A percentile compares a stretch with the other conserved stretches of the same genome.
These are phyloP conservation scores for Xylaria sp. DNA, from an alignment of 2,329 filamentous ascomycete species.

Conservation along the genomic window DNA sequence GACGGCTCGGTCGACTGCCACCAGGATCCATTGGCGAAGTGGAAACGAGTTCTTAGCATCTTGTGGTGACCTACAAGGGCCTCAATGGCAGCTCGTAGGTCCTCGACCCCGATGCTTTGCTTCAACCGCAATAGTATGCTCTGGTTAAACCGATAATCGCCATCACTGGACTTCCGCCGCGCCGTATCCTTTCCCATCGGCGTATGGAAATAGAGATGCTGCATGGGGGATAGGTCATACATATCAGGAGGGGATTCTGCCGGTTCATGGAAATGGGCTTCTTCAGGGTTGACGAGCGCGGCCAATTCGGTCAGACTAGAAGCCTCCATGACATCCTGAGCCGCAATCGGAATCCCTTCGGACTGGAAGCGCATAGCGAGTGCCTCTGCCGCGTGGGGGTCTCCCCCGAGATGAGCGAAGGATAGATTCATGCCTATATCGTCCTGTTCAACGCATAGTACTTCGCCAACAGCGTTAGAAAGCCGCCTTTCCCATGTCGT, in stretches of 20 bases:
- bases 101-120: slow-evolving; percentile 53
- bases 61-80: slow-evolving; percentile 61
- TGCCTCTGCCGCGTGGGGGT: slow-evolving; percentile 53
- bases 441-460: slow-evolving; percentile 51
- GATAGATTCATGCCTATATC: slow-evolving; percentile 57
- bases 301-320: slow-evolving; percentile 54
- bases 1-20: slow-evolving; percentile 57
- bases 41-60: slow-evolving; percentile 62
- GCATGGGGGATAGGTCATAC: slow-evolving; percentile 64
- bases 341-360: slow-evolving; percentile 52
- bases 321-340: slow-evolving; percentile 52
- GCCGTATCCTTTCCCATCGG: slow-evolving; percentile 52
- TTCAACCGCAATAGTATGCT: slow-evolving; percentile 60
- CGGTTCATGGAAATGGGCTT: slow-evolving; percentile 46
- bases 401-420: slow-evolving; percentile 54
- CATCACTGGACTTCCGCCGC: slow-evolving; percentile 46
- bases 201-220: slow-evolving; percentile 63
- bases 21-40: slow-evolving; percentile 54
- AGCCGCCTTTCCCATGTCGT: slow-evolving; percentile 54
- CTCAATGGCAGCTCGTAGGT: slow-evolving; percentile 60
- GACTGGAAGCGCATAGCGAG: slow-evolving; percentile 53
- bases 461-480: slow-evolving; percentile 52
- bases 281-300: slow-evolving; percentile 49
- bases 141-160: slow-evolving; percentile 61
- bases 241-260: slow-evolving; percentile 49